These are phyloP conservation scores for Ophiostoma perfectum DNA, from an alignment of 2,329 filamentous ascomycete species.

Conservation along the genomic window DNA sequence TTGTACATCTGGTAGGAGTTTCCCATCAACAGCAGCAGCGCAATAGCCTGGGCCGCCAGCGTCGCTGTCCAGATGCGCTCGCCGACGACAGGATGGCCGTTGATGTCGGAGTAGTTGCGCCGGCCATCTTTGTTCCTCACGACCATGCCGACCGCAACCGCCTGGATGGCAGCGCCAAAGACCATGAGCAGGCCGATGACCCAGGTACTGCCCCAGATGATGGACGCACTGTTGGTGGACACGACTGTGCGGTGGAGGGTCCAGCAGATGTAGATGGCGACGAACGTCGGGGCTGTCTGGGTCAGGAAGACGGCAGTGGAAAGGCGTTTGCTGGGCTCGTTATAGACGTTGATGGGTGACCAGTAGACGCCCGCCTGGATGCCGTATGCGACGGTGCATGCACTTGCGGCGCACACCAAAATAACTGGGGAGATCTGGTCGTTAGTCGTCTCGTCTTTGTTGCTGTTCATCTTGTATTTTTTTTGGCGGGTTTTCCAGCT, in stretches of 20 bases:
- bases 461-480: neutral
- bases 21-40: neutral
- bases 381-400: neutral
- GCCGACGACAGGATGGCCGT: neutral
- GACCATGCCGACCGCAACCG: neutral
- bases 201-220: neutral
- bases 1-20: neutral
- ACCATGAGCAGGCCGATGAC: neutral
- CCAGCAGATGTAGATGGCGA: neutral
- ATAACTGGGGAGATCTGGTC: neutral
- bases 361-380: neutral
- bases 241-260: neutral
- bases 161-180: neutral
- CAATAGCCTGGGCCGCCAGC: neutral
- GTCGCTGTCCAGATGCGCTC: slow-evolving; percentile 2
- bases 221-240: neutral
- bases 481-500: neutral
- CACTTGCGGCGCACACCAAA: neutral
- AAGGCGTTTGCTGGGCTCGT: neutral
- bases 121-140: neutral
- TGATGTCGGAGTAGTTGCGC: neutral
- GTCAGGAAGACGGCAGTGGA: neutral
- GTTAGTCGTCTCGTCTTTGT: neutral
- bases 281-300: neutral
- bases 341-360: neutral